Conservation (phyloP, 2,329 filamentous ascomycete species). For the Nothophaeocryptopus gaeumannii region DNA sequence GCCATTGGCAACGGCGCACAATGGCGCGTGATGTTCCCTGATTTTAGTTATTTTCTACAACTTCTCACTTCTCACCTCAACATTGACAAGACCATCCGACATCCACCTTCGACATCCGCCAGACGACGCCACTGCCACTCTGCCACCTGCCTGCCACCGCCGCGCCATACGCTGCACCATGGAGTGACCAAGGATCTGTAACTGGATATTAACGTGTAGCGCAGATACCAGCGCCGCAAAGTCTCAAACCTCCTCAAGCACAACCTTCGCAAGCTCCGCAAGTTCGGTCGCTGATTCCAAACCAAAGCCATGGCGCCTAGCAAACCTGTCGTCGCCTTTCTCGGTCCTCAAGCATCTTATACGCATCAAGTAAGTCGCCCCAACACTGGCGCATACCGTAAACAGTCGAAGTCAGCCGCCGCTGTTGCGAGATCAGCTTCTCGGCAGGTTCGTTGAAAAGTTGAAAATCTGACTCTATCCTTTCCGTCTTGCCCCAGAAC, state of each 20-base stretch:
- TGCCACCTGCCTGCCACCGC: too few relatives aligned
- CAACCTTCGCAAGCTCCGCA: background rate
- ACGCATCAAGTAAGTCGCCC: conserved; percentile 60
- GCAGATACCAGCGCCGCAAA: background rate
- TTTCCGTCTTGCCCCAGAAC: too few relatives aligned
- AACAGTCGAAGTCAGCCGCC: background rate
- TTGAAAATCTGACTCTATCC: too few relatives aligned
- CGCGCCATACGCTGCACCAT: too few relatives aligned
- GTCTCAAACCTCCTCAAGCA: background rate
- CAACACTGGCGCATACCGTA: too few relatives aligned
- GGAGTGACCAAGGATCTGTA: too few relatives aligned
- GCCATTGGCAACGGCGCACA: background rate
- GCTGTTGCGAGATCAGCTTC: background rate
- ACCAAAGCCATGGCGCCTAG: background rate
- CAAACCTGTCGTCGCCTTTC: conserved; percentile 49
- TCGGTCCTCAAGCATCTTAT: conserved; percentile 65
- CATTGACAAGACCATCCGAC: background rate
- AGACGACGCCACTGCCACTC: background rate
- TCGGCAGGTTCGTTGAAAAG: background rate
- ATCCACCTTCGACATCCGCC: background rate
- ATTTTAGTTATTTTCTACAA: background rate
- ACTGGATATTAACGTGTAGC: too few relatives aligned
- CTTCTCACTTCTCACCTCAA: background rate
- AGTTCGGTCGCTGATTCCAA: background rate
- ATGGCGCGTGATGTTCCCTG: background rate